Conservation (phyloP, 2,329 filamentous ascomycete genomes). For the Allantophomopsis lycopodina region DNA sequence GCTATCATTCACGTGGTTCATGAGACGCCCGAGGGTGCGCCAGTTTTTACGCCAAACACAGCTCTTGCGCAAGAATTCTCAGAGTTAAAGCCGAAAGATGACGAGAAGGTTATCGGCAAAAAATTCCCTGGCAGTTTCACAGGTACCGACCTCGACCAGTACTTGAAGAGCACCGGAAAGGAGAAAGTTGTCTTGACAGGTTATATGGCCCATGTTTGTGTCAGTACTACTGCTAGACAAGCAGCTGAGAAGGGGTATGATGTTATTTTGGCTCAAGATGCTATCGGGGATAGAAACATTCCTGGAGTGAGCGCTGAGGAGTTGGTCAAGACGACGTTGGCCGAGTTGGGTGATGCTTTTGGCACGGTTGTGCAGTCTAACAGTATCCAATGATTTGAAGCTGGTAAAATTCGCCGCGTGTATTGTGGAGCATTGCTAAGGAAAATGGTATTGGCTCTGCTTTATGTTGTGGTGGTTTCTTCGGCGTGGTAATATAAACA, state of each 20-base stretch:
- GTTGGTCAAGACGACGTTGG: slow-evolving; percentile 33
- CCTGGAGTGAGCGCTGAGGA: slow-evolving; percentile 43
- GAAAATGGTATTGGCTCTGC: too few relatives aligned
- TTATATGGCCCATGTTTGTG: slow-evolving; percentile 55
- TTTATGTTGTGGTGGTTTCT: too few relatives aligned
- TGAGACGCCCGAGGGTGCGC: slow-evolving; percentile 41
- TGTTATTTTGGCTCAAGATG: slow-evolving; percentile 45
- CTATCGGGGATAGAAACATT: slow-evolving; percentile 52
- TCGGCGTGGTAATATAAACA: too few relatives aligned
- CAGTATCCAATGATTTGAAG: too few relatives aligned
- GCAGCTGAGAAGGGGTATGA: slow-evolving; percentile 49
- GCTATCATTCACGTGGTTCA: slow-evolving; percentile 46
- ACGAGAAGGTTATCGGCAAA: slow-evolving; percentile 45
- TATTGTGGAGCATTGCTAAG: too few relatives aligned
- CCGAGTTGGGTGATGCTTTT: slow-evolving; percentile 49
- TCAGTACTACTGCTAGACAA: slow-evolving; percentile 47
- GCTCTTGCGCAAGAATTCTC: slow-evolving; percentile 44
- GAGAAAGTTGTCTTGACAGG: slow-evolving; percentile 49
- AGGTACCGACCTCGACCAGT: slow-evolving; percentile 41
- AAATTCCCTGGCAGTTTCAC: slow-evolving; percentile 44
- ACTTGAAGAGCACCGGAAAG: slow-evolving; percentile 31
- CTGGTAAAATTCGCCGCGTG: too few relatives aligned
- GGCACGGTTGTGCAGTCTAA: slow-evolving; percentile 34
- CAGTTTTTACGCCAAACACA: slow-evolving; percentile 51
- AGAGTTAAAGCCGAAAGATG: slow-evolving; percentile 35